These are phyloP conservation scores for Solanum bulbocastanum DNA, from an alignment of 257 asterid species.

Conservation along the genomic window DNA sequence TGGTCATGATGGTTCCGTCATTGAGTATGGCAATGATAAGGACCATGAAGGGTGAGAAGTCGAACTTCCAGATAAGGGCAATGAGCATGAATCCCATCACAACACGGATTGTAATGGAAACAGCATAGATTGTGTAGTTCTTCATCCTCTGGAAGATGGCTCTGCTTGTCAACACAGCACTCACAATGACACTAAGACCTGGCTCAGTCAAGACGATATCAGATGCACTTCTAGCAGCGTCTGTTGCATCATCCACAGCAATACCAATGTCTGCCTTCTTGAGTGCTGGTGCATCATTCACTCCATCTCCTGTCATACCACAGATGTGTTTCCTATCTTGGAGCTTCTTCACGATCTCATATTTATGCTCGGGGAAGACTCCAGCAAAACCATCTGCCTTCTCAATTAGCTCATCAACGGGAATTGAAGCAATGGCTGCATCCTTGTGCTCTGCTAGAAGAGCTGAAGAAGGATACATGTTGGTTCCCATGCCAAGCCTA, in stretches of 20 bases:
- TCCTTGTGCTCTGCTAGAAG: constrained; percentile 77
- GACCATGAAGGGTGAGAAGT: constrained; percentile 93
- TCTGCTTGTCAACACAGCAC: constrained; percentile 83
- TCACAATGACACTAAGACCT: constrained; percentile 72
- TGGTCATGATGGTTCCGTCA: constrained; percentile 94
- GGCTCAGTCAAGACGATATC: constrained; percentile 89
- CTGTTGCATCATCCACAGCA: constrained; percentile 91
- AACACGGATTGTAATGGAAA: constrained; percentile 64
- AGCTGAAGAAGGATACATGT: constrained; percentile 92
- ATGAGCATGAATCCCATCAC: constrained; percentile 87
- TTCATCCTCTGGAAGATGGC: constrained; percentile 96
- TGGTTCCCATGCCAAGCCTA: constrained; percentile 89
- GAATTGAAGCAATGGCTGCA: constrained; percentile 58
- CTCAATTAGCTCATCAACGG: constrained; percentile 79
- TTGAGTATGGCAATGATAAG: constrained; percentile 76
- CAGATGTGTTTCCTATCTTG: constrained; percentile 75
- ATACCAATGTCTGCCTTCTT: constrained; percentile 86
- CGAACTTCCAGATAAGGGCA: constrained; percentile 84
- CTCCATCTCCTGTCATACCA: constrained; percentile 96
- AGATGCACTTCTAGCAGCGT: constrained; percentile 79
- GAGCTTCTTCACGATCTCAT: constrained; percentile 78
- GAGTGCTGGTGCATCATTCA: constrained; percentile 85
- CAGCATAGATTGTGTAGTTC: constrained; percentile 83
- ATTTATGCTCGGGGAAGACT: constrained; percentile 88
- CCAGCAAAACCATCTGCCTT: constrained; percentile 96